Base-by-base conservation (phyloP, 2,329 filamentous ascomycete genomes). In the Cytospora schulzeri region DNA sequence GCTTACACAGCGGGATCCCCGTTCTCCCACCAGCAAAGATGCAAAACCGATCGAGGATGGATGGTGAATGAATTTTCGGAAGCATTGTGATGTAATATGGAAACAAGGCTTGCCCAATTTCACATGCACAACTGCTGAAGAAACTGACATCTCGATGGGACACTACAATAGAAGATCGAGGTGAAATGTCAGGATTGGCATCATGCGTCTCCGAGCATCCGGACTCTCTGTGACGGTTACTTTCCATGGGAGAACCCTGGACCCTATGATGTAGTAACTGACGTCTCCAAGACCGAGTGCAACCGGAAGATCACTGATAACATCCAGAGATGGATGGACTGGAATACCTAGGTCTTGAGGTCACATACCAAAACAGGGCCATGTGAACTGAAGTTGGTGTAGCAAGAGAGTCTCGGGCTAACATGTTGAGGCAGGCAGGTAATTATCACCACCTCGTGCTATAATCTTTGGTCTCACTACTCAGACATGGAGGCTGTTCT, bases 261-360 rank as follows among this genome's bases (percentile, higher is more conserved):
- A 62, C n/a, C 24, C 28, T 50, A 56, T 62, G 59, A 56, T 62
- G 59, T 50, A 62, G 59, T 48, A 35, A 45, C 59, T 22, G 51
- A n/a, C 59, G 9, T 61, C 59, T 12, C 19, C 24, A 26, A 52
- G 51, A 26, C 24, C 31, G 58, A 45, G 17, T 33, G 24, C 58
- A 51, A 54, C 51, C 58, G 59, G 33, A 26, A 26, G 38, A 33
- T 24, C 26, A 24, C 35, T 53, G 51, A 61, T 48, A 22, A 14
- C 59, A 55, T 55, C 59, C 51, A 33, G 19, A n/a, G 38, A 55
- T 33, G 35, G 31, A 53, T 28, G 52, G 53, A 45, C 41, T 45
- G 41, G 15, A 22, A 11, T 22, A n/a, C 45, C n/a, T 22, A 24
- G 59, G 35, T 38, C 38, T 48, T 50, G 51, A 54, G 19, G 3